Evolutionary conservation across 139 green algal species (phyloP).

Genomic region (Tetraselmis chui): DNA sequence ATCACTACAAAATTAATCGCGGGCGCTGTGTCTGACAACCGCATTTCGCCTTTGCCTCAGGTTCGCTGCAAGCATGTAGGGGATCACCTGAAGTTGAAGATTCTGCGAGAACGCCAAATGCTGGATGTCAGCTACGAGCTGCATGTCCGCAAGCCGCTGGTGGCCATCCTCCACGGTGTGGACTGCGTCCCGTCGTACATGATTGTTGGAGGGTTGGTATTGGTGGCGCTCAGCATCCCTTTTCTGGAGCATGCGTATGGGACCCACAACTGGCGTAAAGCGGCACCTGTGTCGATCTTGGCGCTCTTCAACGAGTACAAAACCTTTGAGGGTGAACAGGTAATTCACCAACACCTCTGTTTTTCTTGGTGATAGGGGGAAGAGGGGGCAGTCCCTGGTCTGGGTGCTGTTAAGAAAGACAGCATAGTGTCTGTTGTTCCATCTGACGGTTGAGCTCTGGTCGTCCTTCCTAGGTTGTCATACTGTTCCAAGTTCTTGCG

Average conservation of each 20-base stretch:
- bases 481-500: constrained; percentile 62
- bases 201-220: constrained; percentile 59
- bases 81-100: constrained; percentile 36
- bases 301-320: constrained; percentile 40
- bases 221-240: constrained; percentile 50
- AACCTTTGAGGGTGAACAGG: constrained; percentile 29
- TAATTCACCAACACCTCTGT: too few species aligned
- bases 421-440: too few species aligned
- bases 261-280: constrained; percentile 21
- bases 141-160: constrained; percentile 42
- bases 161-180: constrained; percentile 56
- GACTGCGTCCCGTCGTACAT: constrained; percentile 64
- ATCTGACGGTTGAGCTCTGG: neutral
- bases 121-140: constrained; percentile 43
- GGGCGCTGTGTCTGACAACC: too few species aligned
- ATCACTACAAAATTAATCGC: too few species aligned
- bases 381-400: too few species aligned
- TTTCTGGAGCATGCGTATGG: constrained; percentile 62
- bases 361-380: too few species aligned
- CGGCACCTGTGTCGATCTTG: constrained; percentile 31
- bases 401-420: too few species aligned
- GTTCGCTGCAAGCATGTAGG: constrained; percentile 52
- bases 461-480: constrained; percentile 33
- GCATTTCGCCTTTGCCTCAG: too few species aligned
- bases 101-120: constrained; percentile 43